phyloP scores from a whole-genome alignment of 768 basidiomycete genomes.

The Tricholoma terreum region DNA sequence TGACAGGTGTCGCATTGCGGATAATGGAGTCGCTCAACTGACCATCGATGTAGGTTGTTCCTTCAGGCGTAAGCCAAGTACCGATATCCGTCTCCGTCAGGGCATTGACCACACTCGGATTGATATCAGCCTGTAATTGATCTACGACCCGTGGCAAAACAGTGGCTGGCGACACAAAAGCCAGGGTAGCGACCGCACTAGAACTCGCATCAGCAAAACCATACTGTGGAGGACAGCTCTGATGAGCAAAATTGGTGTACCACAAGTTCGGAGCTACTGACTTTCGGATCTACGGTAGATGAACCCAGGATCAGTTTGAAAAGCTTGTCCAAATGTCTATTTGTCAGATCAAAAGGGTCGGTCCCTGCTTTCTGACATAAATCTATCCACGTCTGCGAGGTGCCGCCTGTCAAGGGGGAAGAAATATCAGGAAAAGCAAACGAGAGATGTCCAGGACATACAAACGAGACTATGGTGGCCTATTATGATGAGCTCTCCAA shows the following conservation, averaged over 20 bases:
- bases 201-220: constrained; percentile 69
- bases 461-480: constrained; percentile 70
- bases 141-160: constrained; percentile 70
- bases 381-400: constrained; percentile 75
- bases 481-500: constrained; percentile 60
- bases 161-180: constrained; percentile 71
- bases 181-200: constrained; percentile 68
- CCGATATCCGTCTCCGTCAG: constrained; percentile 74
- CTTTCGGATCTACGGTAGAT: constrained; percentile 46
- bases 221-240: constrained; percentile 23
- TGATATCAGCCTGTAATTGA: constrained; percentile 65
- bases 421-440: not conserved
- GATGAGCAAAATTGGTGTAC: not conserved
- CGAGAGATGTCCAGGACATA: constrained; percentile 30
- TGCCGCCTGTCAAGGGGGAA: constrained; percentile 33
- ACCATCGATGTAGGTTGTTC: constrained; percentile 82
- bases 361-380: constrained; percentile 63
- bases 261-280: constrained; percentile 18
- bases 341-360: constrained; percentile 66
- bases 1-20: not conserved
- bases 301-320: constrained; percentile 49
- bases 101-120: constrained; percentile 51
- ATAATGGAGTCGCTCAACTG: constrained; percentile 11
- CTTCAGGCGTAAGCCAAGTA: constrained; percentile 84
- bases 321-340: constrained; percentile 45